Percentiles rank a stretch among this genome's conserved stretches.
Conservation (phyloP, 2,329 filamentous ascomycete genomes). For the Aspergillus viridinutans region DNA sequence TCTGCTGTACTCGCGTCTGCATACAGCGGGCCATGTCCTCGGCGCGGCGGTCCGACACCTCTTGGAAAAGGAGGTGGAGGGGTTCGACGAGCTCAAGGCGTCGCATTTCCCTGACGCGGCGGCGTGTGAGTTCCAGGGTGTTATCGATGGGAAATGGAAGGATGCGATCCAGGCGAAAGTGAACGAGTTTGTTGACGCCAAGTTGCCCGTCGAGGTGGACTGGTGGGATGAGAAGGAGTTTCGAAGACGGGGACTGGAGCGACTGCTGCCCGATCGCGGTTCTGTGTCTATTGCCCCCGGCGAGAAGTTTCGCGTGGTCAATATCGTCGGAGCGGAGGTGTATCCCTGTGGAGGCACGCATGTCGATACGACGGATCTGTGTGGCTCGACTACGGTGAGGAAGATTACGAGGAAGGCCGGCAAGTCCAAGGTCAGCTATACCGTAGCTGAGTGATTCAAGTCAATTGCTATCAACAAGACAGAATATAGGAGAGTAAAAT, state of each 20-base stretch:
- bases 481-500: neutral
- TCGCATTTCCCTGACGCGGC: constrained; percentile 67
- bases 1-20: constrained; percentile 61
- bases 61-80: constrained; percentile 47
- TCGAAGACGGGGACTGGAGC: constrained; percentile 48
- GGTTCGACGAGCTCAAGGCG: constrained; percentile 65
- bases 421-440: constrained; percentile 54
- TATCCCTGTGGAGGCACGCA: constrained; percentile 76
- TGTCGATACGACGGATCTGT: constrained; percentile 57
- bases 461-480: neutral
- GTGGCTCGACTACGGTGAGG: constrained; percentile 56
- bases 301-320: constrained; percentile 62
- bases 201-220: constrained; percentile 59
- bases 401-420: constrained; percentile 65
- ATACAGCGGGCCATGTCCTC: constrained; percentile 71
- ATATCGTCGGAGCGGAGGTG: constrained; percentile 63
- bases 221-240: constrained; percentile 67
- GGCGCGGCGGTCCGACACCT: constrained; percentile 63
- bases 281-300: constrained; percentile 42
- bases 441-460: constrained; percentile 13
- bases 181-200: constrained; percentile 54
- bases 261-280: constrained; percentile 51
- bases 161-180: constrained; percentile 58
- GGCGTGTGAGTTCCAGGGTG: constrained; percentile 63
- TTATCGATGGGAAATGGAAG: constrained; percentile 62